These are phyloP conservation scores for Zygosaccharomyces sapae DNA, from an alignment of 1,139 yeast genomes.

Conservation along the genomic window DNA sequence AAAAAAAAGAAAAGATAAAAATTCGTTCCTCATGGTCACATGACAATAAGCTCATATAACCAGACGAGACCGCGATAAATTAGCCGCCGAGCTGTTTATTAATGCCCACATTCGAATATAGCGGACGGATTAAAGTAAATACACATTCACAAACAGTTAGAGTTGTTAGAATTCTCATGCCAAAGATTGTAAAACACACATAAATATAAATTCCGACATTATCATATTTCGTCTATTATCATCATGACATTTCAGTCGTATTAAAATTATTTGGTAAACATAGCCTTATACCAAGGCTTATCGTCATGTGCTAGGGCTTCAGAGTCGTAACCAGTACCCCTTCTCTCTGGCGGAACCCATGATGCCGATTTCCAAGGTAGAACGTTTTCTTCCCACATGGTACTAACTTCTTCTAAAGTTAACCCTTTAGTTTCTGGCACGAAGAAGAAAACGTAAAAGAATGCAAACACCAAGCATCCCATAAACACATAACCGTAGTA, in stretches of 20 bases:
- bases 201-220: neutral
- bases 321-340: constrained; percentile 29
- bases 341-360: constrained; percentile 31
- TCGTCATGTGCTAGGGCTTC: constrained; percentile 19
- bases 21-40: no score
- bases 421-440: constrained; percentile 69
- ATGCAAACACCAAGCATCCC: constrained; percentile 58
- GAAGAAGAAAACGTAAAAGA: constrained; percentile 57
- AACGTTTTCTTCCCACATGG: constrained; percentile 43
- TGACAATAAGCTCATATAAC: no score
- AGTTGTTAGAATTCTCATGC: no score
- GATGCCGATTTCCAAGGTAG: constrained; percentile 44
- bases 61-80: no score
- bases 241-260: neutral
- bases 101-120: no score
- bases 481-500: constrained; percentile 67
- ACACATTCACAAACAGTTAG: no score
- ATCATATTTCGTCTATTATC: neutral
- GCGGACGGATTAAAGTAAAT: no score
- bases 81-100: no score
- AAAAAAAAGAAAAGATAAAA: no score
- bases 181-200: neutral
- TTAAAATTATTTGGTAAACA: neutral
- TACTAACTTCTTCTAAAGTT: constrained; percentile 65
- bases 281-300: constrained; percentile 8